These are phyloP conservation scores for Suillus ampliporus DNA, from an alignment of 768 basidiomycete genomes.

Conservation along the genomic window DNA sequence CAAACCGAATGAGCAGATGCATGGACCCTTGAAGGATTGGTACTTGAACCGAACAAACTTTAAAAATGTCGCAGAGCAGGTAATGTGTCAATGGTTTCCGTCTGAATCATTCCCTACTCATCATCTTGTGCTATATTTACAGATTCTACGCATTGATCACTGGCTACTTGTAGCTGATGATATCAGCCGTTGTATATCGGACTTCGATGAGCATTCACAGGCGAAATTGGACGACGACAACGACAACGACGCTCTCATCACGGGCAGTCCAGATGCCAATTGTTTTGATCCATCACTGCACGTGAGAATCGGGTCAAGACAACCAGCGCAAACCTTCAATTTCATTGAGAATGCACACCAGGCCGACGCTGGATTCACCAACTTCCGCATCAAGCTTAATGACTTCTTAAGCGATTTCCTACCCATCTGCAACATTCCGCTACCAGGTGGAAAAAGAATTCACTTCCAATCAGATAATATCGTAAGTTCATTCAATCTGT, in stretches of 20 bases:
- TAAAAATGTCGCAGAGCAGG: slow-evolving; percentile 40
- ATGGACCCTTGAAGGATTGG: slow-evolving; percentile 30
- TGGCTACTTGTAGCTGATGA: no score
- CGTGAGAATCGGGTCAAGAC: slow-evolving; percentile 5
- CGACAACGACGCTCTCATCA: no score
- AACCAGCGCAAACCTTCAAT: not conserved
- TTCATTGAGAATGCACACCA: not conserved
- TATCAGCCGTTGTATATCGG: no score
- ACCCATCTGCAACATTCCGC: not conserved
- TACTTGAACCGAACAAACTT: slow-evolving; percentile 39
- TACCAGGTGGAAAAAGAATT: not conserved
- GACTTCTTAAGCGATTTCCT: slow-evolving; percentile 6
- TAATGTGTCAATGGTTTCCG: slow-evolving; percentile 16
- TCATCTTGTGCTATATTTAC: no score
- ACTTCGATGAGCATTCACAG: not conserved
- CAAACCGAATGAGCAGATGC: slow-evolving; percentile 37
- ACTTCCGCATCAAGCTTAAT: slow-evolving; percentile 7
- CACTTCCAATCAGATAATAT: slow-evolving; percentile 1
- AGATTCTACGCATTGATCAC: no score
- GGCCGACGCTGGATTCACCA: not conserved
- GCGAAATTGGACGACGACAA: not conserved
- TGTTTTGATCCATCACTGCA: slow-evolving; percentile 8
- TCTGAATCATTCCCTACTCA: no score
- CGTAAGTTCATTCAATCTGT: not conserved
- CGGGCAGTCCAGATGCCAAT: no score